Evolutionary conservation across 179 eudicot species (phyloP), one percentile per base, ranked within the genome.

Genomic region (Vitellaria paradoxa): DNA sequence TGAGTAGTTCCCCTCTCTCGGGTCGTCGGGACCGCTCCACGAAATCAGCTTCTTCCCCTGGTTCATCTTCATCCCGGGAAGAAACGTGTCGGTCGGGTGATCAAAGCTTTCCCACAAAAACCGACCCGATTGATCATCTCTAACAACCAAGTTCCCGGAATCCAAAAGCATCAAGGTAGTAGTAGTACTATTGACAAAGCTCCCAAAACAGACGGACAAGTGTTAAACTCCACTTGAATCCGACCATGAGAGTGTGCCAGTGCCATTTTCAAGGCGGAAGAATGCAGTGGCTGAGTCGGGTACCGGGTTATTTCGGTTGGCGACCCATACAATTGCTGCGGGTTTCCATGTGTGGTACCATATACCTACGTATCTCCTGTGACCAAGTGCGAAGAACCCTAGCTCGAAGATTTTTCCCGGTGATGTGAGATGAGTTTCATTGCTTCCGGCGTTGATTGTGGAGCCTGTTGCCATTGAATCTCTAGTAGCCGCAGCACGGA

Each of bases 31-130:
- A 49, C 23, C 56, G 40, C 0, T 50, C 85, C 85, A 82, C 1
- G 82, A 70, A 47, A 70, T 75, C 74, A 79, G 68, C 46, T 55
- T 57, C 7, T 53, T 12, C 3, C 42, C 66, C 9, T 15, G 42
- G 42, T 71, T 67, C 82, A 82, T 75, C 47, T 57, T 75, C 85
- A 82, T 82, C 21, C 82, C 80, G 2, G 85, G 85, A 76, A 82
- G 82, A 61, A 82, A 79, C 9, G 82, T 82, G 47, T 82, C 77
- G 0, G 82, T 79, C 7, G 82, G 82, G 49, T 75, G 0, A 0
- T 78, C 42, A 46, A 78, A 82, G 17, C 85, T 82, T 52, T 82
- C 72, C 72, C 85, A 82, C 21, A 63, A 14, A 1, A 0, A 1
- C 0, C 21, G n/a, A 2, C 79, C 72, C 12, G 76, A 30, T 6